A percentile compares a stretch with the other conserved stretches of the same genome.
Evolutionary conservation across 257 asterid genomes (phyloP).

Genomic region (Mentha longifolia): DNA sequence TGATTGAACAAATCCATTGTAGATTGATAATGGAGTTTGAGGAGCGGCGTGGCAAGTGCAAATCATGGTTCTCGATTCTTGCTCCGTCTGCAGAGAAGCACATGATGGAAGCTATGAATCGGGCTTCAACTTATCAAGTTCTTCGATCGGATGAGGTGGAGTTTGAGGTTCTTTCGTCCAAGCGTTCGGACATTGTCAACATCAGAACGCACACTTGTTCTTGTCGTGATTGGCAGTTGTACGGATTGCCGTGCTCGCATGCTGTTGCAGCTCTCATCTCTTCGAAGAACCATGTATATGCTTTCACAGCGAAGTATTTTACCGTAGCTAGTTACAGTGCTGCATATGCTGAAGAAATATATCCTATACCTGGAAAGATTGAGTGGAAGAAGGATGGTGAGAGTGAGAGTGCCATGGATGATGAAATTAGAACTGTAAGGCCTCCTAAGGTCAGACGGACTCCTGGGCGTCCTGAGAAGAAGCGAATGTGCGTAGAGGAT

Average conservation of each 20-base stretch:
- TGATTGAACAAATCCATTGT: conserved; percentile 60
- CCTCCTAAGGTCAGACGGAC: conserved; percentile 77
- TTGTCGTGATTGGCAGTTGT: conserved; percentile 76
- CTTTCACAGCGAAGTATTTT: conserved; percentile 54
- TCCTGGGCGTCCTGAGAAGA: conserved; percentile 80
- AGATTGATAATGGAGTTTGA: conserved; percentile 55
- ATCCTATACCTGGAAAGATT: conserved; percentile 53
- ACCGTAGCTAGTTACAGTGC: conserved; percentile 51
- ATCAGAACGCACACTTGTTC: conserved; percentile 57
- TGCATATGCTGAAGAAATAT: conserved; percentile 52
- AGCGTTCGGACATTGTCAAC: conserved; percentile 68
- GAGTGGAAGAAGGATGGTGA: conserved; percentile 55
- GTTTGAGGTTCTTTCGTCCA: conserved; percentile 71
- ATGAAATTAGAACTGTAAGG: conserved; percentile 47
- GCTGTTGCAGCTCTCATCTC: conserved; percentile 69
- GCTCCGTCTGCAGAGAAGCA: conserved; percentile 69
- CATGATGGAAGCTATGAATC: conserved; percentile 49
- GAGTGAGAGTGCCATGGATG: conserved; percentile 33
- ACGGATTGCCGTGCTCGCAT: conserved; percentile 76
- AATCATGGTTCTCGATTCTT: conserved; percentile 64
- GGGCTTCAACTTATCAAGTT: conserved; percentile 60
- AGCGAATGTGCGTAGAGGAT: conserved; percentile 69
- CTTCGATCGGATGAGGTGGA: conserved; percentile 76
- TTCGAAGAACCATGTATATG: conserved; percentile 58
- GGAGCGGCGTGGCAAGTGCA: conserved; percentile 49